phyloP scores from a whole-genome alignment of 2,329 filamentous ascomycete genomes.

The Cladosporium sp. region DNA sequence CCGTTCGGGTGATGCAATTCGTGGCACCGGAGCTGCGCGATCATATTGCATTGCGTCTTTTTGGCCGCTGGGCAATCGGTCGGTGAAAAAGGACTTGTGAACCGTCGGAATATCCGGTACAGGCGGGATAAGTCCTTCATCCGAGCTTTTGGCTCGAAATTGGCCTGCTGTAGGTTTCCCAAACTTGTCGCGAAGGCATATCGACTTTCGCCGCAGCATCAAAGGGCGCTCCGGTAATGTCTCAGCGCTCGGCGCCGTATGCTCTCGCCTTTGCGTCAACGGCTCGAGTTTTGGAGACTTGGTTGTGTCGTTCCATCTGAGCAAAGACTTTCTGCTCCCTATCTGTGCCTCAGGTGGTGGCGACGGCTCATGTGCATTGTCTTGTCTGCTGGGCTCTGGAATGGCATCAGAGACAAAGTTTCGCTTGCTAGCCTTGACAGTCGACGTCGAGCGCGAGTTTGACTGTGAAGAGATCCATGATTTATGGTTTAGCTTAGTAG shows the following conservation, averaged over 20 bases:
- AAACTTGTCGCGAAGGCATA: conserved; percentile 9
- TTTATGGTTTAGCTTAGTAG: conserved; percentile 19
- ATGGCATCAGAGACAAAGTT: background rate
- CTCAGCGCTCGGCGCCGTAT: background rate
- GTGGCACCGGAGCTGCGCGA: conserved; percentile 42
- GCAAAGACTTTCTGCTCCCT: conserved; percentile 14
- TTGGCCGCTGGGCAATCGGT: conserved; percentile 39
- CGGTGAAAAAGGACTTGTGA: conserved; percentile 48
- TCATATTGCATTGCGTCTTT: conserved; percentile 31
- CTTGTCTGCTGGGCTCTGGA: conserved; percentile 3
- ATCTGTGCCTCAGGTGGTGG: background rate
- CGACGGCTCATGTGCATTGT: conserved; percentile 4
- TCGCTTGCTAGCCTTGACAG: conserved; percentile 25
- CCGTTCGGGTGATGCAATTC: conserved; percentile 36
- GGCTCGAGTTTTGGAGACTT: conserved; percentile 11
- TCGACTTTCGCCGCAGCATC: conserved; percentile 8
- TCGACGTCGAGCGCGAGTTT: conserved; percentile 29
- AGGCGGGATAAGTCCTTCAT: conserved; percentile 5
- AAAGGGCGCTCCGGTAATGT: conserved; percentile 4
- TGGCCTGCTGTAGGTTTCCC: conserved; percentile 5
- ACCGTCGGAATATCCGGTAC: conserved; percentile 34
- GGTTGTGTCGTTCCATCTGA: conserved; percentile 15
- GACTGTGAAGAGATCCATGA: conserved; percentile 29
- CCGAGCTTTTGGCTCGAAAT: conserved; percentile 6
- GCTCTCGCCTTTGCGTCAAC: background rate